Conservation (phyloP, 2,329 filamentous ascomycete species). For the Colletotrichum salicis region DNA sequence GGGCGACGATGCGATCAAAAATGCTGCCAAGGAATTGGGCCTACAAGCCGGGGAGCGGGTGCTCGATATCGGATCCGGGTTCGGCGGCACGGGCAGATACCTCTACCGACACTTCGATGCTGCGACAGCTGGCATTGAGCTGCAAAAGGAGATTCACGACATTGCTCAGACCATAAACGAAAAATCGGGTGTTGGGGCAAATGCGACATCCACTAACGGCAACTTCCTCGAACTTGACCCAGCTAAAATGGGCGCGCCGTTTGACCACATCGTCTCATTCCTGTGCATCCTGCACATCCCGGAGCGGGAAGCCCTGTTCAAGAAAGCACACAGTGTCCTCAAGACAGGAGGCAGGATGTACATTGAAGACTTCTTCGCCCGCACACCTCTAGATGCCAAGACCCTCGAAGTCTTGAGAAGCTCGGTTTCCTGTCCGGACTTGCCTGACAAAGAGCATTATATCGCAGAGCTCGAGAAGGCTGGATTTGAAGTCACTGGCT, state of each 20-base stretch:
- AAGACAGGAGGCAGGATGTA: conserved; percentile 35
- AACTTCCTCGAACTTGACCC: conserved; percentile 33
- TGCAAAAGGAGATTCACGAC: conserved; percentile 38
- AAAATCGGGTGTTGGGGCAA: conserved; percentile 17
- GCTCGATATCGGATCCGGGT: conserved; percentile 39
- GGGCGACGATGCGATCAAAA: conserved; percentile 37
- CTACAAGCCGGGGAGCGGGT: conserved; percentile 33
- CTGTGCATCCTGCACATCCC: conserved; percentile 39
- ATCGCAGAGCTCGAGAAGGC: conserved; percentile 31
- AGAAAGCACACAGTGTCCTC: conserved; percentile 28
- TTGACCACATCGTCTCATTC: conserved; percentile 38
- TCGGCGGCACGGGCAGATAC: conserved; percentile 39
- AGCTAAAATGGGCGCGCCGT: conserved; percentile 2
- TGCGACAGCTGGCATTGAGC: conserved; percentile 36
- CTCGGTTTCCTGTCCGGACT: conserved; percentile 35
- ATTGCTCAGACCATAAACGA: conserved; percentile 36
- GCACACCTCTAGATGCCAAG: conserved; percentile 2
- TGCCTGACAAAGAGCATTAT: conserved; percentile 34
- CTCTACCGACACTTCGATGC: conserved; percentile 33
- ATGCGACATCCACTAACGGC: conserved; percentile 34
- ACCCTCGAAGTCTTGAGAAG: conserved; percentile 20
- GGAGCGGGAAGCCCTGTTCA: conserved; percentile 32
- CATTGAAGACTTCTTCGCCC: conserved; percentile 39
- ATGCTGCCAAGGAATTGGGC: conserved; percentile 30
- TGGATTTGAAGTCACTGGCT: conserved; percentile 32